These are phyloP conservation scores for Pseudogymnoascus sp. DNA, from an alignment of 2,329 filamentous ascomycete genomes.

Conservation along the genomic window DNA sequence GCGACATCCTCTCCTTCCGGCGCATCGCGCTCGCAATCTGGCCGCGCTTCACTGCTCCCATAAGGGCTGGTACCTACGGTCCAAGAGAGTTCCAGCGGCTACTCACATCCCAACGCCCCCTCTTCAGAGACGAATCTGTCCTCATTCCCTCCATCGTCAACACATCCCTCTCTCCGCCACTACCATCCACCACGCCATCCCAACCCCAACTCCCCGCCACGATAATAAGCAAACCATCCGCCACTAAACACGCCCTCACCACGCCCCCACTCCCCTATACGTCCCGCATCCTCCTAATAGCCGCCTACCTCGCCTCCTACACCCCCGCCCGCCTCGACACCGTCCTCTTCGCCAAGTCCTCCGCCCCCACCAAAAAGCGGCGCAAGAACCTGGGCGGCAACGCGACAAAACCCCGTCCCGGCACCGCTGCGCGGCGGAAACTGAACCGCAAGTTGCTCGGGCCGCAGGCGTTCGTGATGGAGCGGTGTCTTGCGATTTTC, in stretches of 20 bases:
- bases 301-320: constrained; percentile 74
- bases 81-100: constrained; percentile 79
- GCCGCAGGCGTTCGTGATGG: constrained; percentile 67
- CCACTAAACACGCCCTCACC: constrained; percentile 29
- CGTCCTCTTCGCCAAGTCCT: constrained; percentile 56
- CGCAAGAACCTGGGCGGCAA: constrained; percentile 36
- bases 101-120: constrained; percentile 58
- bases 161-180: constrained; percentile 12
- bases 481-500: constrained; percentile 72
- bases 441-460: constrained; percentile 70
- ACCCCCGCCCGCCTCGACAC: constrained; percentile 67
- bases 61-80: constrained; percentile 63
- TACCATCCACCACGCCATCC: constrained; percentile 11
- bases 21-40: constrained; percentile 68
- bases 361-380: constrained; percentile 27
- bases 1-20: constrained; percentile 66
- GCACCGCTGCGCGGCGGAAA: constrained; percentile 51
- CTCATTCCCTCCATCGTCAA: constrained; percentile 55
- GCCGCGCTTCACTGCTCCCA: constrained; percentile 73
- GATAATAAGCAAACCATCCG: background rate
- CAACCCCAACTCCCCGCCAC: background rate
- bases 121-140: constrained; percentile 66
- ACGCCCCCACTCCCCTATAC: constrained; percentile 51
- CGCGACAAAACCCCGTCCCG: constrained; percentile 26
- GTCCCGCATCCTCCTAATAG: constrained; percentile 64